Conservation (phyloP, 345 rosid species). For the Raphanus raphanistrum region DNA sequence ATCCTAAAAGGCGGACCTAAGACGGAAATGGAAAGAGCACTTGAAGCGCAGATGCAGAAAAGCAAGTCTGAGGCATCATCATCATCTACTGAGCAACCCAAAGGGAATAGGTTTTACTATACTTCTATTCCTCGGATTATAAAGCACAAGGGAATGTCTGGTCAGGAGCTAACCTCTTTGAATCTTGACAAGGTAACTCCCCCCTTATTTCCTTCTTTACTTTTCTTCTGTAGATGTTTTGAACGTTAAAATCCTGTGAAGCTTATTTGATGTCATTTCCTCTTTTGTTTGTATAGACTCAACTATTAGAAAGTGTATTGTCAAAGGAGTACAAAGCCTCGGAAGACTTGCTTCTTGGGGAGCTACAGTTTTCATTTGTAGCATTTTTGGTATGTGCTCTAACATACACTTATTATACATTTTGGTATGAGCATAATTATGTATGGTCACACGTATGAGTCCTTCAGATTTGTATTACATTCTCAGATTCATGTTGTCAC, state of each 20-base stretch:
- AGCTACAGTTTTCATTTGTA: conserved; percentile 81
- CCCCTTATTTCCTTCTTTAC: not conserved
- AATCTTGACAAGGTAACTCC: conserved; percentile 84
- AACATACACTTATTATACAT: not conserved
- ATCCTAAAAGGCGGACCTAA: conserved; percentile 47
- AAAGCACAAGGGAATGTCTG: conserved; percentile 66
- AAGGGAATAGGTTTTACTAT: conserved; percentile 67
- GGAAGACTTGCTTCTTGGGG: conserved; percentile 86
- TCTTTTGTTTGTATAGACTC: conserved; percentile 49
- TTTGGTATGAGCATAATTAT: not conserved
- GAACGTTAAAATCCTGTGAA: conserved; percentile 3
- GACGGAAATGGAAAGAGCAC: conserved; percentile 61
- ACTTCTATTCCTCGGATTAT: conserved; percentile 68
- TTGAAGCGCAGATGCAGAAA: conserved; percentile 66
- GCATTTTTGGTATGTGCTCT: conserved; percentile 73
- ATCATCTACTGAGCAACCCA: conserved; percentile 42
- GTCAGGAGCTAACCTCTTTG: conserved; percentile 71
- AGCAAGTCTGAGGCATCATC: conserved; percentile 50
- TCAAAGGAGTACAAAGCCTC: conserved; percentile 61
- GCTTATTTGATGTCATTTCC: not conserved
- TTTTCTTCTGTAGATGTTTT: conserved; percentile 1
- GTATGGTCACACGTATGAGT: not conserved
- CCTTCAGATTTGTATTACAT: not conserved
- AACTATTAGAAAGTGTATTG: conserved; percentile 61
- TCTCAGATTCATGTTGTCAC: conserved; percentile 15